These are phyloP conservation scores for Xylaria sp. DNA, from an alignment of 2,329 filamentous ascomycete genomes.

Conservation along the genomic window DNA sequence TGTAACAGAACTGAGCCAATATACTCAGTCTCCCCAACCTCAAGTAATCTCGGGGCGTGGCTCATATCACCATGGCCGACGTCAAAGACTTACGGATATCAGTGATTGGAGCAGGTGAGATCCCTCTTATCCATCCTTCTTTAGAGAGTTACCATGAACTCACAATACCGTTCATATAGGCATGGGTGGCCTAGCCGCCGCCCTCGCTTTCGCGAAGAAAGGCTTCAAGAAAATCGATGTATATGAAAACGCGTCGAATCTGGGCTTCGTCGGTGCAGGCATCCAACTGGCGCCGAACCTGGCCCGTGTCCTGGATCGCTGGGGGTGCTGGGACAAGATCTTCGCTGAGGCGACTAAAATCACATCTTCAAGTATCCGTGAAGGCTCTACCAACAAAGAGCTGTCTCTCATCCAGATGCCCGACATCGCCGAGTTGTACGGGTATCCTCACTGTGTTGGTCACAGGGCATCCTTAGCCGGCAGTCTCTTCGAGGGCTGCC, in stretches of 20 bases:
- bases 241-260: conserved; percentile 76
- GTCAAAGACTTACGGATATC: conserved; percentile 55
- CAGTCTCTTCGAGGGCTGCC: conserved; percentile 76
- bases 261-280: conserved; percentile 86
- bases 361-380: conserved; percentile 77
- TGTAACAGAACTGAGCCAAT: conserved; percentile 7
- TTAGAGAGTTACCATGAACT: neutral
- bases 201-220: conserved; percentile 78
- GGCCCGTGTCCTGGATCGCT: conserved; percentile 76
- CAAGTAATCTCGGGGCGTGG: conserved; percentile 10
- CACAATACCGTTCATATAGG: conserved; percentile 56
- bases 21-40: conserved; percentile 9
- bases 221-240: conserved; percentile 80
- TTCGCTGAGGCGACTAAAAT: conserved; percentile 77
- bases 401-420: conserved; percentile 76
- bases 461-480: conserved; percentile 79
- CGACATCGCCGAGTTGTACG: conserved; percentile 75
- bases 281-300: conserved; percentile 89
- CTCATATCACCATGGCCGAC: conserved; percentile 46
- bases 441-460: conserved; percentile 82
- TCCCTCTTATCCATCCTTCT: neutral
- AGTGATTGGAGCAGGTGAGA: conserved; percentile 61
- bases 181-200: conserved; percentile 81
- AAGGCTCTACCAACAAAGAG: conserved; percentile 75
- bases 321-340: conserved; percentile 76